Conservation (phyloP, 164 flowering plant species). For the Protea cynaroides region DNA sequence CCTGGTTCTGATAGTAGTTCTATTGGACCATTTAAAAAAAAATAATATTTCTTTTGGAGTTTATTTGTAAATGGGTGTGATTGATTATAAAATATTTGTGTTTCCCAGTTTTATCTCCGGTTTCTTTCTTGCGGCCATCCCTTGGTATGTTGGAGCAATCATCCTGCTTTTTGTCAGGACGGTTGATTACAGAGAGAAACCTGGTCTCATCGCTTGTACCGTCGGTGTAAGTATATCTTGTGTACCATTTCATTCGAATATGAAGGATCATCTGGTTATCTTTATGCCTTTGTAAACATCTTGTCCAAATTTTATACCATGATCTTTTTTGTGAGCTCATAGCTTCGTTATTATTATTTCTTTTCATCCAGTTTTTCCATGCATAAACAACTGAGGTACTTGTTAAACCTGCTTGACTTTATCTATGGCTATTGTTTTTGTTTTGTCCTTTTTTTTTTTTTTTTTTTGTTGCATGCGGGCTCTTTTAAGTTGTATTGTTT, state of each 20-base stretch:
- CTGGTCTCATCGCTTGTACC: conserved; percentile 74
- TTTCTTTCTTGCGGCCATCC: conserved; percentile 70
- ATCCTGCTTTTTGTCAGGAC: conserved; percentile 41
- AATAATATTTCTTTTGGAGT: too few species aligned
- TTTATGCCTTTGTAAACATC: neutral
- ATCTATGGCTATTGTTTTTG: too few species aligned
- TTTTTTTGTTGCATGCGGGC: too few species aligned
- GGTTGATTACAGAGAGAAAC: conserved; percentile 75
- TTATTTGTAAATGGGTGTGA: neutral
- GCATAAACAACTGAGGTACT: too few species aligned
- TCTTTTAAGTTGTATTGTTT: too few species aligned
- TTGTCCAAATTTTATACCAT: neutral
- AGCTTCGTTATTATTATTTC: too few species aligned
- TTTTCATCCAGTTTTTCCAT: too few species aligned
- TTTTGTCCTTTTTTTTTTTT: too few species aligned
- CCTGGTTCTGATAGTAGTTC: neutral
- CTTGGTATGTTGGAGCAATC: conserved; percentile 82
- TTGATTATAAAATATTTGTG: neutral
- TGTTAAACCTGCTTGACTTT: too few species aligned
- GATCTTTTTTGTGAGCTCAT: neutral
- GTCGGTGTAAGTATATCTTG: conserved; percentile 49
- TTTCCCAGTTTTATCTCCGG: conserved; percentile 62
- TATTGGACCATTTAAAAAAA: too few species aligned
- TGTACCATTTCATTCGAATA: neutral
- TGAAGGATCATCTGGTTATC: neutral